Evolutionary conservation across 1,139 yeast genomes (phyloP), one percentile per base, ranked within the genome.

Genomic region (Sugiyamaella neomexicana): DNA sequence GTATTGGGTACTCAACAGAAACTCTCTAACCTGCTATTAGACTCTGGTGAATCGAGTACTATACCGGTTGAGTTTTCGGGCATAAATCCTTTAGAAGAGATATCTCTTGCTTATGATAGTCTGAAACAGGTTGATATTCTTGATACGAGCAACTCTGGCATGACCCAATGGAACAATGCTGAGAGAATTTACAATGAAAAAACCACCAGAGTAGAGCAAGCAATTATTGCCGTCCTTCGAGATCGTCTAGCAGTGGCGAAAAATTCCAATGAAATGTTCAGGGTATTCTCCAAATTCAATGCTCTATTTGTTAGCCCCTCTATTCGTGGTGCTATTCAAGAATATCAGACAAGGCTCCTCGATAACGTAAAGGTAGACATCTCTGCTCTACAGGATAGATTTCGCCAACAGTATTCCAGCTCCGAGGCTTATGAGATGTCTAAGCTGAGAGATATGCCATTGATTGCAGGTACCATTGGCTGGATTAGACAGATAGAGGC

Each of bases 281-380:
- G 74, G 1, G 74, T 79, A 2, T 79, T 81, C 57, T 76, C 80
- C 29, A 71, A 69, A 42, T 82, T 78, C 62, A 75, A 74, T 41
- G 73, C 79, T 5, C 62, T 83, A 20, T 67, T 82, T 42, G 71
- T 69, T 1, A 72, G 84, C 20, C 82, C 85, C 0, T 70, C 79
- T 27, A 73, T 83, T 23, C 72, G 83, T 52, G 75, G 76, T 15
- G 81, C 85, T 0, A 71, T 83, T 39, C 81, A 79, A 56, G 85
- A 81, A 55, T 79, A 80, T 60, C 86, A 82, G 57, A 68, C 76
- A 1, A 75, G 75, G 44, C 67, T 83, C 5, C 66, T 82, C 9
- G 70, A 68, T 3, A 73, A 76, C 42, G 79, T 81, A 12, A 80
- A 80, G 57, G 53, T 60, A 0, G 86, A 82, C 50, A 69, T 82